Evolutionary conservation across 1,139 yeast species (phyloP).

Genomic region (Suhomyces yuchorum): DNA sequence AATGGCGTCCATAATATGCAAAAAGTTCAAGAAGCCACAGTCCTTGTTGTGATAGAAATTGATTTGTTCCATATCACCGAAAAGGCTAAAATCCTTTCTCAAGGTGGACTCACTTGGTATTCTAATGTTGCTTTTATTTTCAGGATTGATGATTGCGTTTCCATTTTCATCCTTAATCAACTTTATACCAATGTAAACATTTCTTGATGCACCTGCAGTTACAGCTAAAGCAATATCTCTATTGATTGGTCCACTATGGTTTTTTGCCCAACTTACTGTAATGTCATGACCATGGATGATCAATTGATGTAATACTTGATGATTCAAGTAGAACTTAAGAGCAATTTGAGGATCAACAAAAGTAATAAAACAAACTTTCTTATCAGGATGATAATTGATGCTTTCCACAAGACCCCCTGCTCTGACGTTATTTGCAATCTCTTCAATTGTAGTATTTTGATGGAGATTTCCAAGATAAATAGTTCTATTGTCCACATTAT

Average conservation of each 20-base stretch:
- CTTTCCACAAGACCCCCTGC: conserved; percentile 52
- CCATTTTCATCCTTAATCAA: conserved; percentile 14
- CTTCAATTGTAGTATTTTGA: conserved; percentile 49
- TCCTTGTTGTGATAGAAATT: conserved; percentile 48
- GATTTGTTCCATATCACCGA: conserved; percentile 51
- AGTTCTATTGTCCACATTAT: conserved; percentile 41
- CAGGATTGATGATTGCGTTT: conserved; percentile 3
- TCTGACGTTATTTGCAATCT: conserved; percentile 50
- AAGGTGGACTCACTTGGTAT: conserved; percentile 36
- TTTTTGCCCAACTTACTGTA: conserved; percentile 51
- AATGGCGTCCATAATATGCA: conserved; percentile 37
- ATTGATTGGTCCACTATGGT: conserved; percentile 44
- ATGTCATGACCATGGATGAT: conserved; percentile 50
- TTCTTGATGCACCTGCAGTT: conserved; percentile 52
- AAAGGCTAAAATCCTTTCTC: conserved; percentile 39
- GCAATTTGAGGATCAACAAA: conserved; percentile 48
- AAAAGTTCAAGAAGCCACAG: conserved; percentile 49
- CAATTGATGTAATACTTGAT: conserved; percentile 49
- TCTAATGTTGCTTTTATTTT: conserved; percentile 1
- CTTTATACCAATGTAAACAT: conserved; percentile 47
- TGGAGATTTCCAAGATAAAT: conserved; percentile 50
- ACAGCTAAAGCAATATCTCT: conserved; percentile 47
- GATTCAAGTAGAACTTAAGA: conserved; percentile 44
- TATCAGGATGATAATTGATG: conserved; percentile 40
- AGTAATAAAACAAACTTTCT: conserved; percentile 47